A percentile compares a stretch with the other conserved stretches of the same genome.
These are phyloP conservation scores for Puccinellia tenuiflora DNA, from an alignment of 176 grass and related monocot genomes.

Conservation along the genomic window DNA sequence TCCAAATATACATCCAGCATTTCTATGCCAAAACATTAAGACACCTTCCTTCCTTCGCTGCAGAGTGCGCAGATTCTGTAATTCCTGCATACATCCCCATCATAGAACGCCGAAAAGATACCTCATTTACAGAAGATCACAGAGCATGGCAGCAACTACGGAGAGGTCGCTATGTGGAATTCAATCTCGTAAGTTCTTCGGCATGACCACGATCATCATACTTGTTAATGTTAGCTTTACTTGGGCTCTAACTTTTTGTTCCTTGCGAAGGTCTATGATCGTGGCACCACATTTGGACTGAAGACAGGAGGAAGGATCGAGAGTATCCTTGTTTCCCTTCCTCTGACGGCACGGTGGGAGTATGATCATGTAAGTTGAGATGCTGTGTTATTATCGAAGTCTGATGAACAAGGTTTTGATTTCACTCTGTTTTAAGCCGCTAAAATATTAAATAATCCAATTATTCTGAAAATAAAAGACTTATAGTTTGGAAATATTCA, in stretches of 20 bases:
- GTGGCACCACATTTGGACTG: slow-evolving; percentile 72
- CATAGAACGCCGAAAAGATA: slow-evolving; percentile 55
- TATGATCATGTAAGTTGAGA: slow-evolving; percentile 63
- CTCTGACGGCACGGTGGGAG: slow-evolving; percentile 63
- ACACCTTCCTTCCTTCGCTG: not conserved
- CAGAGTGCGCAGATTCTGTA: slow-evolving; percentile 58
- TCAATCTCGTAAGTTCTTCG: slow-evolving; percentile 59
- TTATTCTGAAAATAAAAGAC: not conserved
- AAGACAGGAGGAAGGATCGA: slow-evolving; percentile 78
- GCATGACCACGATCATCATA: not conserved
- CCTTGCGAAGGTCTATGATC: slow-evolving; percentile 59
- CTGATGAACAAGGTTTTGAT: not conserved
- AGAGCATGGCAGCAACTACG: slow-evolving; percentile 73
- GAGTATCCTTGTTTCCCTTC: slow-evolving; percentile 79
- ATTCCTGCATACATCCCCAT: slow-evolving; percentile 75
- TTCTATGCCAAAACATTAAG: not conserved
- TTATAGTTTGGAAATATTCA: not conserved
- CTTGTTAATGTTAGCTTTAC: not conserved
- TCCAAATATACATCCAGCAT: not conserved
- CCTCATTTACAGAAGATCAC: slow-evolving; percentile 58
- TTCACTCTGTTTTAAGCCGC: not conserved
- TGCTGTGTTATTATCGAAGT: not conserved
- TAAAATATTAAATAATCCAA: not conserved
- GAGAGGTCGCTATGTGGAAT: slow-evolving; percentile 78
- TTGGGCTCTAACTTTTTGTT: not conserved